These are phyloP conservation scores for Cladosporium cucumerinum DNA, from an alignment of 2,329 filamentous ascomycete genomes.

Conservation along the genomic window DNA sequence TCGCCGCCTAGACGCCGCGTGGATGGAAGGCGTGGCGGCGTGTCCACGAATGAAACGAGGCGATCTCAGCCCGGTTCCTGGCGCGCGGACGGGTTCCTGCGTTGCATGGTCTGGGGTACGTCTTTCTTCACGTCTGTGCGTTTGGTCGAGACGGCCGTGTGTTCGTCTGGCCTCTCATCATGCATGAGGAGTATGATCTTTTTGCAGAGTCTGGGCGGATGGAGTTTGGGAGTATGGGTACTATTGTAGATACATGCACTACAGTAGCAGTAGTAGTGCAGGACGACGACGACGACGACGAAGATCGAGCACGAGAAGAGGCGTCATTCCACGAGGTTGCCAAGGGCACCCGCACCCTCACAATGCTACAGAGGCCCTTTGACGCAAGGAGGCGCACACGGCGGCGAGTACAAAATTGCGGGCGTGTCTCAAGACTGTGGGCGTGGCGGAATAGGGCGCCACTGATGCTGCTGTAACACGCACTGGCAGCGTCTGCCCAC, in stretches of 20 bases:
- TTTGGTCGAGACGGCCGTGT: slow-evolving; percentile 5
- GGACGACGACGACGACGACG: neutral
- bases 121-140: slow-evolving; percentile 3
- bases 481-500: slow-evolving; percentile 3
- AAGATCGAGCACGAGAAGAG: neutral
- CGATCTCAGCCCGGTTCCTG: slow-evolving; percentile 11
- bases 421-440: slow-evolving; percentile 12
- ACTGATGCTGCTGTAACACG: slow-evolving; percentile 8
- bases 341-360: slow-evolving; percentile 14
- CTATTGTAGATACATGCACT: neutral
- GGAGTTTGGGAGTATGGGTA: slow-evolving; percentile 1
- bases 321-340: slow-evolving; percentile 16
- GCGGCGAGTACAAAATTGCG: slow-evolving; percentile 11
- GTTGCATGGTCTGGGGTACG: slow-evolving; percentile 14
- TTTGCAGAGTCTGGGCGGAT: slow-evolving; percentile 6
- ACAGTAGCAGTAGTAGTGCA: neutral
- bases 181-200: neutral
- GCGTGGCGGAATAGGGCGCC: neutral
- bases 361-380: slow-evolving; percentile 2
- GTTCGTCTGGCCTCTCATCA: neutral
- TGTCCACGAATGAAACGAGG: slow-evolving; percentile 10
- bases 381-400: slow-evolving; percentile 12
- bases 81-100: slow-evolving; percentile 13
- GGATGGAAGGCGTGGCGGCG: neutral
- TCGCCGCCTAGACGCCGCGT: slow-evolving; percentile 16